Base-by-base conservation (phyloP, 805 yeast species). In the Spencermartinsiella europaea region DNA sequence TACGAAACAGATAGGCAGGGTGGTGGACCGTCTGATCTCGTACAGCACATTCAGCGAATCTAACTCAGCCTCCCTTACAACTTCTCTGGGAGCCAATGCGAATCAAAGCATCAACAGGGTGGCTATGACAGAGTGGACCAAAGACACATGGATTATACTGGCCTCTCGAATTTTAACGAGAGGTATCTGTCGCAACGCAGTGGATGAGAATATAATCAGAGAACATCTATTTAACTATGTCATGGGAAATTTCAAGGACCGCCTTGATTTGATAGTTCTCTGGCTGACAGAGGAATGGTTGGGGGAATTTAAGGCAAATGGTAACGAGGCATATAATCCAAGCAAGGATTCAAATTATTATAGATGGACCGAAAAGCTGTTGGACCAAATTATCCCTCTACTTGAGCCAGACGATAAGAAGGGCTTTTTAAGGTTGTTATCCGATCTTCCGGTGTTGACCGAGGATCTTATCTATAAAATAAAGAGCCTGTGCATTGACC, bases 211-310 rank as follows among this genome's bases (percentile, higher is more conserved):
- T 45, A 61, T 79, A 49, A 77, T 91, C 10, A 73, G 96, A 55
- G 79, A 76, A 19, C 77, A 87, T 19, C 67, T 93, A 8, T 82
- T 83, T 50, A 79, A 81, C 15, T 85, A 83, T 60, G 81, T 88
- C 46, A 71, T 86, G 57, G 81, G 75, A 8, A 86, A 85, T 59
- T 80, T 90, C 56, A 83, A 83, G 46, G 72, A 70, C 7, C 71
- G 91, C 31, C 73, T 90, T 10, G 95, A 86, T 48, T 66, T 83
- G 31, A 80, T 88, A 16, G 80, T 91, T 34, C 89, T 85, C 52
- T 93, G 99, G 99, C 68, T 93, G 46, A 90, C 85, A 58, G 99
- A 93, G 66, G 99, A 93, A 64, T 93, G 96, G 95, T 14, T 20
- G 5, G 37, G 25, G 12, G 44, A 17, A 16, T 21, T 12, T 35